These are phyloP conservation scores for Plasmodium knowlesi DNA, from an alignment of 169 alveolate species.

Conservation along the genomic window DNA sequence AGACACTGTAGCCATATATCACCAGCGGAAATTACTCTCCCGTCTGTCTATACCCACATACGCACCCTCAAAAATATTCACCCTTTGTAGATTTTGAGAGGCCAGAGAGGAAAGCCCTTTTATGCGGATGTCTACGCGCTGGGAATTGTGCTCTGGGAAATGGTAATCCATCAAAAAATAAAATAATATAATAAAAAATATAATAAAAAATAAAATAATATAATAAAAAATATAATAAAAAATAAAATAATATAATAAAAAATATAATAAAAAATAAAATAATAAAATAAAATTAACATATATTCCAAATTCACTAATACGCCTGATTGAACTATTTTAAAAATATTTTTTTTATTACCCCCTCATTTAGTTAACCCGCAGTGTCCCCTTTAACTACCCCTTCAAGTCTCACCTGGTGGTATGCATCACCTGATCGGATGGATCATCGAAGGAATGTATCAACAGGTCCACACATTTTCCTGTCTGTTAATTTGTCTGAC, in stretches of 20 bases:
- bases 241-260: neutral
- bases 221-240: neutral
- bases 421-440: neutral
- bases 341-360: neutral
- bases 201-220: neutral
- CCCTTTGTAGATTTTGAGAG: conserved; percentile 23
- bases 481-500: neutral
- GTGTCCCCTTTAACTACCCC: conserved; percentile 54
- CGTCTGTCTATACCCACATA: neutral
- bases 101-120: conserved; percentile 2
- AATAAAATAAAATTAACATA: neutral
- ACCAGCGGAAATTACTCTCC: neutral
- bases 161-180: conserved; percentile 13
- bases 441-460: neutral
- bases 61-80: neutral
- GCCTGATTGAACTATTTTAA: neutral
- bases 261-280: neutral
- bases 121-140: conserved; percentile 53
- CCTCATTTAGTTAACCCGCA: conserved; percentile 28
- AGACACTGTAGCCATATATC: neutral
- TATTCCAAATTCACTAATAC: neutral
- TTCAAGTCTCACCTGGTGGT: conserved; percentile 67
- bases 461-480: neutral
- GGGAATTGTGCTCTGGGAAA: conserved; percentile 68
- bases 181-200: neutral